Percentiles rank a stretch among this genome's conserved stretches.
Evolutionary conservation across 1,284 basidiomycete genomes (phyloP).

Genomic region (Pterulicium gracile): DNA sequence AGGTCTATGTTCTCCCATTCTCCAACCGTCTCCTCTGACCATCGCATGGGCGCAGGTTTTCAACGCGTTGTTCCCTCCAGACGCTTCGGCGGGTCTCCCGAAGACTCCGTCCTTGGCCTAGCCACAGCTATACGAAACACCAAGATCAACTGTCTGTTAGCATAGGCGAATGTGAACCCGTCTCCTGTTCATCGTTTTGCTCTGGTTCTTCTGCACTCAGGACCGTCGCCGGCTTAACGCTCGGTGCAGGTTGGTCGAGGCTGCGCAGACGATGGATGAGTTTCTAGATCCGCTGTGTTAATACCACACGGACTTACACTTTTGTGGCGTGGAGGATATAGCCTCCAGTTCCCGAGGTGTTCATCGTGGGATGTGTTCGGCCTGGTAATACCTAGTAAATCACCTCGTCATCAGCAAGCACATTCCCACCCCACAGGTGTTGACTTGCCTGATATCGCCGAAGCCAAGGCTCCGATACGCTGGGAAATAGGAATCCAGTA

Average conservation of each 20-base stretch:
- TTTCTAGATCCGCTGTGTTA: too few relatives aligned
- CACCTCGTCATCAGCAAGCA: too few relatives aligned
- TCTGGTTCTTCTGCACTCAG: background rate
- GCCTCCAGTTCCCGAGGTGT: slow-evolving; percentile 80
- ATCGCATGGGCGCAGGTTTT: slow-evolving; percentile 33
- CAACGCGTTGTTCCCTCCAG: slow-evolving; percentile 43
- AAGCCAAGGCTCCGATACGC: slow-evolving; percentile 82
- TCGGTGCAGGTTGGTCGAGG: slow-evolving; percentile 50
- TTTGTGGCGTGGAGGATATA: slow-evolving; percentile 79
- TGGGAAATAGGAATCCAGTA: slow-evolving; percentile 68
- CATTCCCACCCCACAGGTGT: background rate
- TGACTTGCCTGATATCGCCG: slow-evolving; percentile 74
- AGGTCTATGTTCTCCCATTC: slow-evolving; percentile 4
- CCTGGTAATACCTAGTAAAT: slow-evolving; percentile 80
- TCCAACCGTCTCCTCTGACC: slow-evolving; percentile 1
- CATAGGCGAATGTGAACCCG: background rate
- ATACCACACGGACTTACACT: slow-evolving; percentile 50
- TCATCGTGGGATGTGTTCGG: slow-evolving; percentile 94
- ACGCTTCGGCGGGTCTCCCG: too few relatives aligned
- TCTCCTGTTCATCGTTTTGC: background rate
- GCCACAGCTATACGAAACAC: too few relatives aligned
- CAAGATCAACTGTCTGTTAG: slow-evolving; percentile 1
- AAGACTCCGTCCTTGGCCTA: too few relatives aligned
- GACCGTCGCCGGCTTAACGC: slow-evolving; percentile 19
- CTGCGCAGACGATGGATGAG: too few relatives aligned